These are phyloP conservation scores for Ceratocystis eucalypticola DNA, from an alignment of 2,329 filamentous ascomycete genomes.

Conservation along the genomic window DNA sequence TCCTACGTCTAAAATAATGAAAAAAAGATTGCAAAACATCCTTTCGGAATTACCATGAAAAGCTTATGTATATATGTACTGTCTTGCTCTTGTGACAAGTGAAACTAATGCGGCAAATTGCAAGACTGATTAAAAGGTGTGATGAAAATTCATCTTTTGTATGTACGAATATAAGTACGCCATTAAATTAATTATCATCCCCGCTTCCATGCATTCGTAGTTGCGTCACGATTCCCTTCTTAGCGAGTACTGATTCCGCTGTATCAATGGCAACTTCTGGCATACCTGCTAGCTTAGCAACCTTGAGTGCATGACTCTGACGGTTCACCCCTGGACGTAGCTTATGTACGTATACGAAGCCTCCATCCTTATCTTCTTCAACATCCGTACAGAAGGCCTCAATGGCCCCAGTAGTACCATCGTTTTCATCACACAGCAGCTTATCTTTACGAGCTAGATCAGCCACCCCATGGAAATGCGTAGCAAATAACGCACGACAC, in stretches of 20 bases:
- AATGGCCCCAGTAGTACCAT: slow-evolving; percentile 28
- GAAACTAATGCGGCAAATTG: neutral
- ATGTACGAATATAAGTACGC: neutral
- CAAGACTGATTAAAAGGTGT: too few species aligned
- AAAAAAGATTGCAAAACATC: slow-evolving; percentile 23
- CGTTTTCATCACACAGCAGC: neutral
- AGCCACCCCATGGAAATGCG: slow-evolving; percentile 78
- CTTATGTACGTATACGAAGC: slow-evolving; percentile 78
- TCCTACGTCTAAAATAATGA: slow-evolving; percentile 19
- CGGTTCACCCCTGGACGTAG: slow-evolving; percentile 71
- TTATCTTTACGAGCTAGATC: slow-evolving; percentile 43
- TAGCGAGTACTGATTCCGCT: slow-evolving; percentile 44
- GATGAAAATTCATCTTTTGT: neutral
- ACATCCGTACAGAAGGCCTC: slow-evolving; percentile 84
- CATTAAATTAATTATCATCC: neutral
- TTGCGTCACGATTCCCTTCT: neutral
- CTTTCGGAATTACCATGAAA: too few species aligned
- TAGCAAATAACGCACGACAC: slow-evolving; percentile 78
- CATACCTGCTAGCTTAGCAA: slow-evolving; percentile 75
- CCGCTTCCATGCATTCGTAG: neutral
- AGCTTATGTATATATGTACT: neutral
- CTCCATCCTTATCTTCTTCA: slow-evolving; percentile 52
- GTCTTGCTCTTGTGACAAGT: neutral
- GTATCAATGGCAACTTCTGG: slow-evolving; percentile 58
- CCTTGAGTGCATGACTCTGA: slow-evolving; percentile 82